Percentiles rank a stretch among this genome's conserved stretches.
phyloP scores from a whole-genome alignment of 108 stramenopile species.

The Pseudonitzschia multistriata region DNA sequence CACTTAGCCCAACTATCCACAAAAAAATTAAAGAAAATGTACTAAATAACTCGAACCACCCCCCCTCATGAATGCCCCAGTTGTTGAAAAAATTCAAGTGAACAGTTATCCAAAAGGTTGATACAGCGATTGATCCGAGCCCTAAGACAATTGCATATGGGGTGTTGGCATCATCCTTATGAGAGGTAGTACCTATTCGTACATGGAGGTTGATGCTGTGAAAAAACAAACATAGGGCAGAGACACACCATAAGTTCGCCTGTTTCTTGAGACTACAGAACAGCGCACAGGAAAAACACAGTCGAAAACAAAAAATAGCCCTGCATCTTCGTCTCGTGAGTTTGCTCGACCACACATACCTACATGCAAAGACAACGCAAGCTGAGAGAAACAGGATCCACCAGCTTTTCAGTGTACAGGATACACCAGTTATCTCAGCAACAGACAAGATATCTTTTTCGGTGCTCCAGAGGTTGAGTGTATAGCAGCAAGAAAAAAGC shows the following conservation, averaged over 20 bases:
- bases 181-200: neutral
- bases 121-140: conserved; percentile 35
- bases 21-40: conserved; percentile 33
- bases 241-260: too few species aligned
- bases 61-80: conserved; percentile 41
- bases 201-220: conserved; percentile 23
- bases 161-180: conserved; percentile 29
- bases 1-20: conserved; percentile 40
- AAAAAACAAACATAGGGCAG: too few species aligned
- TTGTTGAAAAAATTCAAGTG: conserved; percentile 58
- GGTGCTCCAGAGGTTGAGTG: conserved; percentile 58
- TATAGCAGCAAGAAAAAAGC: conserved; percentile 43
- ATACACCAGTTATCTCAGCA: conserved; percentile 53
- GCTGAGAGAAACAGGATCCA: conserved; percentile 35
- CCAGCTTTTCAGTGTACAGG: conserved; percentile 59
- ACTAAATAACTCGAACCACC: conserved; percentile 43
- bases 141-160: conserved; percentile 50
- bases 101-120: conserved; percentile 50
- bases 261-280: too few species aligned
- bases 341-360: neutral
- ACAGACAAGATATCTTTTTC: conserved; percentile 63
- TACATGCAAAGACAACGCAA: conserved; percentile 11
- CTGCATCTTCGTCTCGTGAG: too few species aligned
- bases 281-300: neutral
- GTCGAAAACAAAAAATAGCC: neutral